A percentile compares a stretch with the other conserved stretches of the same genome.
Evolutionary conservation across 495 filamentous ascomycete species (phyloP).

Genomic region (Mycothermus thermophilus): DNA sequence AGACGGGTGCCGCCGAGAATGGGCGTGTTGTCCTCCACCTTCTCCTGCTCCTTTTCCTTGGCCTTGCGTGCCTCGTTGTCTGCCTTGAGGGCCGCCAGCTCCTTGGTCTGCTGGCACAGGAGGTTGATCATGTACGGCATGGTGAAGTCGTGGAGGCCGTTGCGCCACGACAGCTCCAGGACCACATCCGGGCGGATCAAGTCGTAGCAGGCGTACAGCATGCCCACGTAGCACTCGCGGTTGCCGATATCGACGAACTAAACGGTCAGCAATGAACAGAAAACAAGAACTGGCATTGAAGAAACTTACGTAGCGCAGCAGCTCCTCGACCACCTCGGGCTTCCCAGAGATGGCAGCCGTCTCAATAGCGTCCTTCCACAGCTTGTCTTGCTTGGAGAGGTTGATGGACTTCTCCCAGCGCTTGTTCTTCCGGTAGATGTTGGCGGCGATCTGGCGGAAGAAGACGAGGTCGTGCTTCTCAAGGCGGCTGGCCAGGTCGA

Average conservation of each 20-base stretch:
- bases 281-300: conserved; percentile 12
- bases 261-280: conserved; percentile 17
- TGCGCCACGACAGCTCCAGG: conserved; percentile 93
- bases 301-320: conserved; percentile 83
- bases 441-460: conserved; percentile 97
- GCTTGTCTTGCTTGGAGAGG: conserved; percentile 95
- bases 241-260: conserved; percentile 99
- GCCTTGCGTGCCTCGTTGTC: conserved; percentile 97
- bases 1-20: conserved; percentile 85
- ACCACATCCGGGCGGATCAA: conserved; percentile 83
- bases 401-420: conserved; percentile 99
- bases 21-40: conserved; percentile 80
- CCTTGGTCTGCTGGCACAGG: conserved; percentile 74
- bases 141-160: conserved; percentile 89
- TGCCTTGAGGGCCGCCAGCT: conserved; percentile 73
- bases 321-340: conserved; percentile 82
- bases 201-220: conserved; percentile 98
- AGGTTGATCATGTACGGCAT: conserved; percentile 99
- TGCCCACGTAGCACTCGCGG: conserved; percentile 96
- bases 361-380: conserved; percentile 99
- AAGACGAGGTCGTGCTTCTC: conserved; percentile 97
- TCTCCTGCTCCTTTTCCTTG: conserved; percentile 71
- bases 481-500: conserved; percentile 85
- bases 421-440: conserved; percentile 99
- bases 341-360: conserved; percentile 92